Base-by-base conservation (phyloP, 805 yeast species). In the Yarrowia sp. region DNA sequence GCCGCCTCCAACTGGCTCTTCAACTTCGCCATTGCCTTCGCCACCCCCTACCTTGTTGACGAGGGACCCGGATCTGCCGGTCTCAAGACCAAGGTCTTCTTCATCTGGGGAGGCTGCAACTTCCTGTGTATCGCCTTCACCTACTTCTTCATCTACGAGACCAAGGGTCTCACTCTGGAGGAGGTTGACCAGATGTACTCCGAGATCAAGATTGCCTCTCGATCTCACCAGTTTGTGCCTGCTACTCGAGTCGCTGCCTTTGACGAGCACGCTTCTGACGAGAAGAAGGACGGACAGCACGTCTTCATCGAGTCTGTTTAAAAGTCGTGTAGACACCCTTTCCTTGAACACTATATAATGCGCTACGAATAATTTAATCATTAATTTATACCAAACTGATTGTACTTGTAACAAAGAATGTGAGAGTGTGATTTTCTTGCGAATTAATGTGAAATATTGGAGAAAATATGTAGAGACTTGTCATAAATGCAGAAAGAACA, bases 1-100 rank as follows among this genome's bases (percentile, higher is more conserved):
- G 86, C 91, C 8, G 81, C 90, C 73, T 86, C 88, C 68, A 88
- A 88, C 82, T 88, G 92, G 92, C 77, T 86, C 69, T 83, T 84
- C 73, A 73, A 74, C 67, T 76, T 77, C 68, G 69, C 74, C 63
- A 74, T 77, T 68, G 79, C 77, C 40, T 69, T 73, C 14, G 67
- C 77, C 69, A 69, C 73, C 16, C 69, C 71, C 38, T 71, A 71
- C 38, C 73, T 76, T 73, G 70, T 76, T 9, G 71, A 65, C 56
- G 69, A 79, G 79, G 10, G 79, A 83, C 42, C 83, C 42, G 91
- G 89, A 73, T 84, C 85, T 53, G 88, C 86, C 14, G 87, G 87
- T 61, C 80, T 74, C 71, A 70, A 69, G 40, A 72, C 58, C 42
- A 76, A 74, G 26, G 75, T 77, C 45, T 77, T 76, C 61, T 65